Base-by-base conservation (phyloP, 2,329 filamentous ascomycete species). In the Colletotrichum kahawae region DNA sequence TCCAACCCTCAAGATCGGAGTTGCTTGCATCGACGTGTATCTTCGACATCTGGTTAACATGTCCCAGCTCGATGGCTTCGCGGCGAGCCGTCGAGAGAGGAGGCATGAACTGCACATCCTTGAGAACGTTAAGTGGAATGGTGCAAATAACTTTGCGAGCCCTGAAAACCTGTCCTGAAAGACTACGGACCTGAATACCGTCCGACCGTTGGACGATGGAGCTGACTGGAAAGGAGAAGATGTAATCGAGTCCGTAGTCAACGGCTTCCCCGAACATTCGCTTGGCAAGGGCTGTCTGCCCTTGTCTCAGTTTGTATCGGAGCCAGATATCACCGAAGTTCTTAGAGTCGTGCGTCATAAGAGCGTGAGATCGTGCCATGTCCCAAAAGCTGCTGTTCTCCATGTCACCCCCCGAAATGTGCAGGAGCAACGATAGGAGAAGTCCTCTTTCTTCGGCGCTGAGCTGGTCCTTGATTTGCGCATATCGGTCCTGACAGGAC, bases 401-500 rank as follows among this genome's bases (percentile, higher is more conserved):
- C 65, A 81, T 69, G 10, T 67, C 72, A 2, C 79, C 82, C 7
- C 80, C 82, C 1, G 75, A 76, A 21, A 80, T 80, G 29, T 81
- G 79, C 1, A 79, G 78, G 1, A 83, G 68, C 0, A 82, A 76
- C 0, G 80, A 78, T 12, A 76, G 74, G 0, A 83, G 71, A 2
- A 82, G 62, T 2, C 71, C 79, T 27, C 74, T 68, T 56, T 83
- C 81, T 7, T 83, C 81, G 6, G 77, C 65, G 59, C 21, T 80
- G 6, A 83, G 78, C 16, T 78, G 74, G 43, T 81, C 68, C 24
- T 77, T 78, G 51, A 83, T 80, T 70, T 83, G 74, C 7, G 81
- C 78, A 24, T 82, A 64, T 4, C 82, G 78, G 59, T 83, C 81
- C 7, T 77, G 78, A 65, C 78, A 82, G 5, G 82, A 81, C 31